Evolutionary conservation across 1,284 basidiomycete genomes (phyloP).

Genomic region (Jaminaea rosea): DNA sequence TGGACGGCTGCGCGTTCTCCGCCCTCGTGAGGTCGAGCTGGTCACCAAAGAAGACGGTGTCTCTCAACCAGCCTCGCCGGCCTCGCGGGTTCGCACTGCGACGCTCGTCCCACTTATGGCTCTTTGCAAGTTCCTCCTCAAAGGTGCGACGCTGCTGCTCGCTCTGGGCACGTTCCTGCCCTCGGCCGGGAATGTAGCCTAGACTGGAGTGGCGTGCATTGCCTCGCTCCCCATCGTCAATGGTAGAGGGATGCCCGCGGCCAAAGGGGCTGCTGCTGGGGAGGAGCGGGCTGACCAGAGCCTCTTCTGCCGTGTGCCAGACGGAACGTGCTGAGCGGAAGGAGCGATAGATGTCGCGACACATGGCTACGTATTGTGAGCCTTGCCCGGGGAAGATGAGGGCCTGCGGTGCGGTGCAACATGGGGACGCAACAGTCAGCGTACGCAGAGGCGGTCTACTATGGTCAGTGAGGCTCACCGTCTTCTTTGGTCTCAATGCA

Average conservation of each 20-base stretch:
- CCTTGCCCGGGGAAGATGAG: conserved; percentile 42
- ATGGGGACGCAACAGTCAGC: conserved; percentile 4
- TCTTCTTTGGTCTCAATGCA: conserved; percentile 4
- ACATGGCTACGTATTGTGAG: conserved; percentile 45
- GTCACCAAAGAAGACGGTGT: conserved; percentile 39
- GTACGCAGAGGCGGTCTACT: background rate
- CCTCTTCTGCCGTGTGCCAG: conserved; percentile 41
- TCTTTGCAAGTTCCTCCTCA: conserved; percentile 33
- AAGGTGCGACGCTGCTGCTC: conserved; percentile 24
- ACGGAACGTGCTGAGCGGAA: conserved; percentile 35
- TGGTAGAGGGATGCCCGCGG: background rate
- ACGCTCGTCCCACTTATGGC: conserved; percentile 14
- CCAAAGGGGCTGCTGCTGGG: background rate
- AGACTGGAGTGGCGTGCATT: background rate
- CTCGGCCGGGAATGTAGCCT: background rate
- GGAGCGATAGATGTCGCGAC: conserved; percentile 35
- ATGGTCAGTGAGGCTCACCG: conserved; percentile 12
- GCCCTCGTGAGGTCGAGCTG: conserved; percentile 40
- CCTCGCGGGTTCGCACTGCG: conserved; percentile 4
- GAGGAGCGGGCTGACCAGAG: conserved; percentile 23
- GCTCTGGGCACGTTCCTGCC: conserved; percentile 12
- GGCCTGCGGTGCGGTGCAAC: conserved; percentile 31
- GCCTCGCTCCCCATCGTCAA: background rate
- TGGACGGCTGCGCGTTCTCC: conserved; percentile 42
- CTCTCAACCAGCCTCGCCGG: conserved; percentile 27